These are phyloP conservation scores for Sporothrix pallida DNA, from an alignment of 2,329 filamentous ascomycete species.

Conservation along the genomic window DNA sequence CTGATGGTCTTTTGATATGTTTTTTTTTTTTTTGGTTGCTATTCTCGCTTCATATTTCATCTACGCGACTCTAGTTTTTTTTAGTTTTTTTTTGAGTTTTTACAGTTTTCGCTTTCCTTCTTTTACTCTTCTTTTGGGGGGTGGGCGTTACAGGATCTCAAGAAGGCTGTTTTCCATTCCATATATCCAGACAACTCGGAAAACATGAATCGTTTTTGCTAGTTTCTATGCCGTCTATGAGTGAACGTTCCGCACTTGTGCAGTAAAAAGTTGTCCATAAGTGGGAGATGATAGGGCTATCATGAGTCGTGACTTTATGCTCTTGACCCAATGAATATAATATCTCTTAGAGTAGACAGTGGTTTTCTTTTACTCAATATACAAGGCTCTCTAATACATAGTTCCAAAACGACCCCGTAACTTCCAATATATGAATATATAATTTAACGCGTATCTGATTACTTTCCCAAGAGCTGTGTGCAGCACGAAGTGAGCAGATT, in stretches of 20 bases:
- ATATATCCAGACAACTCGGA: slow-evolving; percentile 36
- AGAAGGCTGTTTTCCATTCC: slow-evolving; percentile 32
- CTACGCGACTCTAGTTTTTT: background rate
- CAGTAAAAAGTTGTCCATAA: background rate
- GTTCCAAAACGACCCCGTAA: too few relatives aligned
- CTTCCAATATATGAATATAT: background rate
- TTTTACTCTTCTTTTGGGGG: slow-evolving; percentile 13
- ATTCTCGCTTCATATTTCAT: background rate
- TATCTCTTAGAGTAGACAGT: too few relatives aligned
- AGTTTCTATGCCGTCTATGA: background rate
- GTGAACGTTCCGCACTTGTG: background rate
- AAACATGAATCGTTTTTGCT: slow-evolving; percentile 23
- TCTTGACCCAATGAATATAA: too few relatives aligned
- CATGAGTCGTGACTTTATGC: too few relatives aligned
- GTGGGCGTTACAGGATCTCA: slow-evolving; percentile 31
- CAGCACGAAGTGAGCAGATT: background rate
- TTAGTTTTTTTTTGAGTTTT: background rate
- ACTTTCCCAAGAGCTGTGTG: background rate
- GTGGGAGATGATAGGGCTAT: too few relatives aligned
- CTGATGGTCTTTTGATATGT: background rate
- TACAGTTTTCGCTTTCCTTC: background rate
- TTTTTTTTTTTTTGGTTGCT: background rate
- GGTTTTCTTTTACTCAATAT: too few relatives aligned
- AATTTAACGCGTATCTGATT: too few relatives aligned
- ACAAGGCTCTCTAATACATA: too few relatives aligned